A percentile compares a stretch with the other conserved stretches of the same genome.
These are phyloP conservation scores for Coccomyxa subellipsoidea DNA, from an alignment of 163 green algal genomes.

Conservation along the genomic window DNA sequence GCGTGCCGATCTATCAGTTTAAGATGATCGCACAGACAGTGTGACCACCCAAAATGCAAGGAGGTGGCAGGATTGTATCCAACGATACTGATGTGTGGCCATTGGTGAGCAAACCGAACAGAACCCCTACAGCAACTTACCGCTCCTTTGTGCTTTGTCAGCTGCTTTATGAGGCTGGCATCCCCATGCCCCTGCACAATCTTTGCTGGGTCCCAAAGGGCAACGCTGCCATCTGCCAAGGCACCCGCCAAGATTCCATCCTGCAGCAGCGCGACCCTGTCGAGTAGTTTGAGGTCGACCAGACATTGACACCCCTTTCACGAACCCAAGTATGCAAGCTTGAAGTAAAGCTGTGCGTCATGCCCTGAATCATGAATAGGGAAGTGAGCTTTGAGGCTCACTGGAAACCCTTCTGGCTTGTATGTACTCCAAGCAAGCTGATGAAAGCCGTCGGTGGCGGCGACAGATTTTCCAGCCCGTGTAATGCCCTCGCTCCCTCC, in stretches of 20 bases:
- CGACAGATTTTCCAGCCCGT: constrained; percentile 55
- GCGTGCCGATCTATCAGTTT: neutral
- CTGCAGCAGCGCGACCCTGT: too few relatives aligned
- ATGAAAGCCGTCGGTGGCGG: constrained; percentile 84
- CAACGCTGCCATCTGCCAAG: constrained; percentile 87
- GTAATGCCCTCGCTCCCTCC: constrained; percentile 37
- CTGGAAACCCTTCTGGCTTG: neutral
- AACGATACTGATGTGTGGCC: neutral
- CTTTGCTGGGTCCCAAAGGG: constrained; percentile 83
- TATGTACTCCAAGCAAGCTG: constrained; percentile 76
- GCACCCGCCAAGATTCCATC: constrained; percentile 89
- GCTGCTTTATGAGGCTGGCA: neutral
- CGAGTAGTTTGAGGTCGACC: too few relatives aligned
- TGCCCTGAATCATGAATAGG: neutral
- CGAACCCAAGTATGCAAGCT: too few relatives aligned
- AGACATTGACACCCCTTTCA: too few relatives aligned
- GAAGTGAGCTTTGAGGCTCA: neutral
- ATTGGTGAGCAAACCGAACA: neutral
- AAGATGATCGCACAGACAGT: neutral
- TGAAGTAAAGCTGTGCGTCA: neutral
- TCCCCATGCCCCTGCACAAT: constrained; percentile 47
- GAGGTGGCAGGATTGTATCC: neutral
- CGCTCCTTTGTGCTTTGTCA: constrained; percentile 80
- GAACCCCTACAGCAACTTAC: constrained; percentile 29
- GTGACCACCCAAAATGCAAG: too few relatives aligned